Base-by-base conservation (phyloP, 371 early-diverging fungal species). In the Mortierella sp. region DNA sequence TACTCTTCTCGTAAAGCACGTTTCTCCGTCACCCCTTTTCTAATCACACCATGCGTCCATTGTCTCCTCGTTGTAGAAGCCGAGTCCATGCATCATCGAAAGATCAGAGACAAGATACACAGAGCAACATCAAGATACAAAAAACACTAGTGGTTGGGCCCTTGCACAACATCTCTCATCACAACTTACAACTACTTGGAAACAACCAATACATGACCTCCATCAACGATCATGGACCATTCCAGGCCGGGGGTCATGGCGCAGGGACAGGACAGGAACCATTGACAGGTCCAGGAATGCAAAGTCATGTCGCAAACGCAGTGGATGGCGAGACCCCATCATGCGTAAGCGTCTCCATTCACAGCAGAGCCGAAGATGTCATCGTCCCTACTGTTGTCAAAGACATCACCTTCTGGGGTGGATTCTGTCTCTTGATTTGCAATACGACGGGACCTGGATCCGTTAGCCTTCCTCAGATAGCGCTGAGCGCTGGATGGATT, bases 401-500 rank as follows among this genome's bases (percentile, higher is more conserved):
- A 47, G 77, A 76, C 16, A 79, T 80, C 28, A 67, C 77, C n/a
- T 74, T 78, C 37, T 66, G 69, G 57, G 81, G 81, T 22, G 80
- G 80, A 5, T 24, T 82, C 22, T 54, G 76, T 12, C 68, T 81
- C 43, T 44, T 80, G 37, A 78, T 78, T 13, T 79, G 74, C 24
- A 69, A 68, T 40, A 79, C 68, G 34, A 71, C 80, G 1, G 82
- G 82, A 1, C 82, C 82, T 17, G 81, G 82, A 0, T 57, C 67
- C 3, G 63, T 81, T 29, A 63, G 74, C 27, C 41, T 77, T 21
- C 78, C 78, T 0, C 43, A 72, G 16, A 43, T 79, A 9, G 69
- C 76, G 8, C 79, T 74, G 52, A 51, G 44, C 14, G 63, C 76
- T 37, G 79, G 79, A 16, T 74, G 79, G 78, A 25, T 77, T 1